Conservation (phyloP, 1,284 basidiomycete genomes). For the Marasmius oreades region DNA sequence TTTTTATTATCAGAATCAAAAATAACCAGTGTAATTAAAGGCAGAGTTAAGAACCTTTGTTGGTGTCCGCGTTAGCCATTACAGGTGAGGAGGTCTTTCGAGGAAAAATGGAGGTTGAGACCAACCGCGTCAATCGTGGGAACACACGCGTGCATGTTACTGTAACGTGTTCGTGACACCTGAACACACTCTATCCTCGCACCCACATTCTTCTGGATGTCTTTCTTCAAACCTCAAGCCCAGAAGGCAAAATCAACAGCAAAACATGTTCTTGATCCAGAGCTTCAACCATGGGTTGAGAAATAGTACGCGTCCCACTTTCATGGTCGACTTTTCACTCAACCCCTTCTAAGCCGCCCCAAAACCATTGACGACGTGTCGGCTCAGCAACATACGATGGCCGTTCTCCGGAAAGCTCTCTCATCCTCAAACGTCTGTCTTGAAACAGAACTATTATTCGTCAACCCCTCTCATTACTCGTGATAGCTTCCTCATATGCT, state of each 20-base stretch:
- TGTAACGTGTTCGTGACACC: slow-evolving; percentile 43
- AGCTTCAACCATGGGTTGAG: slow-evolving; percentile 93
- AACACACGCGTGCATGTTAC: slow-evolving; percentile 28
- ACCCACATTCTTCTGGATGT: slow-evolving; percentile 33
- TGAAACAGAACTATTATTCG: slow-evolving; percentile 18
- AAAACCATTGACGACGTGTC: slow-evolving; percentile 98
- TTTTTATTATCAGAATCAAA: background rate
- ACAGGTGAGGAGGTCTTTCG: slow-evolving; percentile 21
- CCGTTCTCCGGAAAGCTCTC: slow-evolving; percentile 88
- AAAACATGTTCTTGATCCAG: slow-evolving; percentile 50
- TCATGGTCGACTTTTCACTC: slow-evolving; percentile 3
- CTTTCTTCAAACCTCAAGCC: slow-evolving; percentile 56
- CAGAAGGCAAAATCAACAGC: slow-evolving; percentile 36
- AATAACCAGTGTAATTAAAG: background rate
- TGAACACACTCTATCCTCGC: slow-evolving; percentile 13
- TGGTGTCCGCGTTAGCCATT: slow-evolving; percentile 35
- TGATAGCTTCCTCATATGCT: slow-evolving; percentile 96
- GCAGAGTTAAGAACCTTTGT: slow-evolving; percentile 30
- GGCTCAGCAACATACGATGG: slow-evolving; percentile 95
- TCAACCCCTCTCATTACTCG: background rate
- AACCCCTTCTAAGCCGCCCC: slow-evolving; percentile 65
- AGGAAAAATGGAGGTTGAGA: slow-evolving; percentile 12
- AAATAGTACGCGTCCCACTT: slow-evolving; percentile 70
- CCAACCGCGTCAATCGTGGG: slow-evolving; percentile 21
- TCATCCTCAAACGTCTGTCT: slow-evolving; percentile 83